Evolutionary conservation across 371 early-diverging fungal genomes (phyloP).

Genomic region (Mucor plumbeus): DNA sequence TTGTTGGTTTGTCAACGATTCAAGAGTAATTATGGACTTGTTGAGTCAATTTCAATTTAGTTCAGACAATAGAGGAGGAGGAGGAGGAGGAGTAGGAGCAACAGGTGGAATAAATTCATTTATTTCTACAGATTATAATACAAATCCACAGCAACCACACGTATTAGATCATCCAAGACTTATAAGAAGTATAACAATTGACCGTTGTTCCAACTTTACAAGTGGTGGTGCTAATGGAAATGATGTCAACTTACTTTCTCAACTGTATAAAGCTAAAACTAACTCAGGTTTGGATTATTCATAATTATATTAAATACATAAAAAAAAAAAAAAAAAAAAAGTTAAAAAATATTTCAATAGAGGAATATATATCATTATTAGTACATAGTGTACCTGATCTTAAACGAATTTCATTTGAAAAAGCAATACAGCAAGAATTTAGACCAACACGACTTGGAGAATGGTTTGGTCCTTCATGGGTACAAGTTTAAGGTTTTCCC

Average conservation of each 20-base stretch:
- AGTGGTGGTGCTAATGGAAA: conserved; percentile 54
- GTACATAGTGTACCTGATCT: conserved; percentile 83
- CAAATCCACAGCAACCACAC: conserved; percentile 17
- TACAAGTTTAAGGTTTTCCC: conserved; percentile 24
- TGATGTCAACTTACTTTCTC: conserved; percentile 53
- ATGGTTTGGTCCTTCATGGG: conserved; percentile 88
- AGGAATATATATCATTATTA: conserved; percentile 50
- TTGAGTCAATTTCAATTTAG: conserved; percentile 20
- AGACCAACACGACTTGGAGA: conserved; percentile 71
- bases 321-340: no score
- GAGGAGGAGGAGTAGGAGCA: neutral
- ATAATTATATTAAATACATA: no score
- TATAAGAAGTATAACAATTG: conserved; percentile 51
- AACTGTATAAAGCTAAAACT: conserved; percentile 53
- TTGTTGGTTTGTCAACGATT: neutral
- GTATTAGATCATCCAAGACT: conserved; percentile 44
- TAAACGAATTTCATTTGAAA: conserved; percentile 81
- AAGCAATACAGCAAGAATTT: conserved; percentile 79
- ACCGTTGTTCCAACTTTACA: conserved; percentile 55
- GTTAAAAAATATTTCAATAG: no score
- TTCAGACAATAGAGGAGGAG: neutral
- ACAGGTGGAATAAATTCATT: neutral
- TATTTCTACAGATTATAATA: neutral
- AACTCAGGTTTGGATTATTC: conserved; percentile 34
- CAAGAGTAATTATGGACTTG: conserved; percentile 8